Conservation (phyloP, 129 eudicot genomes). For the Centrapalus pauciflorus region DNA sequence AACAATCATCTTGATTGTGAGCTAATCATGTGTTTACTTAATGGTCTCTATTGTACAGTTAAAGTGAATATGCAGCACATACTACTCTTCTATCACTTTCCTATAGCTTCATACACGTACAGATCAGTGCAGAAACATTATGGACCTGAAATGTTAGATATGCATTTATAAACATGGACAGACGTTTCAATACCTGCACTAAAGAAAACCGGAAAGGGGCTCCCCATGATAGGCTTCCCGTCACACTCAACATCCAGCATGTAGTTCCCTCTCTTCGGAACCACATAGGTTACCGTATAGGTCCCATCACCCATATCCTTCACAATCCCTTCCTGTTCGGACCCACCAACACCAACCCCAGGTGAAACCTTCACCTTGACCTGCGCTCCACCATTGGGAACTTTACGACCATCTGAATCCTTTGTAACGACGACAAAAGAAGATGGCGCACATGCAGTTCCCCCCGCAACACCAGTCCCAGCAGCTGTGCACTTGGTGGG, state of each 20-base stretch:
- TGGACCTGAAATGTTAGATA: background rate
- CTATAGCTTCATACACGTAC: background rate
- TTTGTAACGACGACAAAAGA: constrained; percentile 75
- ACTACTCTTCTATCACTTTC: background rate
- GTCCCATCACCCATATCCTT: constrained; percentile 97
- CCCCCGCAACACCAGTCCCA: constrained; percentile 92
- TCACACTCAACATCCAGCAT: constrained; percentile 94
- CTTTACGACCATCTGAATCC: constrained; percentile 80
- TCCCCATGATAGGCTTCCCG: constrained; percentile 84
- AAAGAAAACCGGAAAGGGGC: constrained; percentile 96
- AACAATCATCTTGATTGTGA: background rate
- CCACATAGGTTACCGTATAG: constrained; percentile 83
- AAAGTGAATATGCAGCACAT: background rate
- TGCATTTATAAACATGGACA: background rate
- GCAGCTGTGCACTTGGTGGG: constrained; percentile 95
- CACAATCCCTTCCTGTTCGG: constrained; percentile 87
- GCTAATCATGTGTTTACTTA: background rate
- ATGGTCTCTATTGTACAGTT: background rate
- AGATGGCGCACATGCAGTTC: constrained; percentile 77
- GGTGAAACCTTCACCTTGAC: constrained; percentile 78
- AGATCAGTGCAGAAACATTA: background rate
- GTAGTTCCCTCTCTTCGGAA: constrained; percentile 89
- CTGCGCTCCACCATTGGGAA: constrained; percentile 67
- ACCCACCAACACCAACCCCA: constrained; percentile 84
- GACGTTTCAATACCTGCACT: constrained; percentile 52